Evolutionary conservation across 352 stramenopile genomes (phyloP).

Genomic region (Plasmopara muralis): DNA sequence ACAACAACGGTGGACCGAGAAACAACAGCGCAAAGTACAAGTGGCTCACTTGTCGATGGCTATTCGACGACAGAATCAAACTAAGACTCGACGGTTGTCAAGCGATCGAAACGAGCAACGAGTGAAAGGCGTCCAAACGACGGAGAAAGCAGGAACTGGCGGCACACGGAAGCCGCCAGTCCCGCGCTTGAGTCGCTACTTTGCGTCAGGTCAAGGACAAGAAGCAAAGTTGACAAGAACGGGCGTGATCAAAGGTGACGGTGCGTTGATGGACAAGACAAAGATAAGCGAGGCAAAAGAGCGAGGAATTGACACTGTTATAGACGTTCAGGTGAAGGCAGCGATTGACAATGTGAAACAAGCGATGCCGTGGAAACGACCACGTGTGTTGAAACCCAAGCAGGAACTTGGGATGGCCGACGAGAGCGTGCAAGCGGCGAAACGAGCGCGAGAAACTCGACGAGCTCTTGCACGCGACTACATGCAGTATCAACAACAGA

Average conservation of each 20-base stretch:
- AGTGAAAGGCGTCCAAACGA: background rate
- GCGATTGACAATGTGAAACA: conserved; percentile 14
- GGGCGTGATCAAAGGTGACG: conserved; percentile 2
- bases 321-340: too few relatives aligned
- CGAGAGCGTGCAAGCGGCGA: conserved; percentile 4
- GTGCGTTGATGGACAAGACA: background rate
- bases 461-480: conserved; percentile 55
- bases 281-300: background rate
- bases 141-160: conserved; percentile 13
- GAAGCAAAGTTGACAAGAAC: conserved; percentile 8
- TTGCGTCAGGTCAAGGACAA: background rate
- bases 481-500: conserved; percentile 58
- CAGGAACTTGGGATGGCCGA: background rate
- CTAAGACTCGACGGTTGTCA: background rate
- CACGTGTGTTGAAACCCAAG: conserved; percentile 13
- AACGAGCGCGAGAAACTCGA: conserved; percentile 34
- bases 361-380: conserved; percentile 1
- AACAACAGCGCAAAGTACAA: conserved; percentile 34
- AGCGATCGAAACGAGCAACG: background rate
- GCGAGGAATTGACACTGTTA: too few relatives aligned
- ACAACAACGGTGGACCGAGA: conserved; percentile 18
- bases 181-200: conserved; percentile 34
- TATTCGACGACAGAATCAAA: conserved; percentile 52
- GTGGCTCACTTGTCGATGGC: conserved; percentile 43
- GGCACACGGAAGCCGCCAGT: conserved; percentile 44